Evolutionary conservation across 1,284 basidiomycete species (phyloP).

Genomic region (Fomitiporia mediterranea): DNA sequence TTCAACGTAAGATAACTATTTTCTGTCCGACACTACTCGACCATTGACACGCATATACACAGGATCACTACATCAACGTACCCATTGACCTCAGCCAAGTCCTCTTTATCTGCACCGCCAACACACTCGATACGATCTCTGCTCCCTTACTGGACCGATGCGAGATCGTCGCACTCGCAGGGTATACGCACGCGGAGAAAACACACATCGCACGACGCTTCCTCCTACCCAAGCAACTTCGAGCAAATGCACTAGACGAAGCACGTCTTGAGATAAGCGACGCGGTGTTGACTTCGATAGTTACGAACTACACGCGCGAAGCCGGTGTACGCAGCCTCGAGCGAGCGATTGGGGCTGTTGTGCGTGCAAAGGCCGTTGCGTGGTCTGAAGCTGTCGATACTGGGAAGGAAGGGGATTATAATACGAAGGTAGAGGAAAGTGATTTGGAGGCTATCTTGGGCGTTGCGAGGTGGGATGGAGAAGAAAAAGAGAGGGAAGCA

Average conservation of each 20-base stretch:
- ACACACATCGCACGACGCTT: slow-evolving; percentile 82
- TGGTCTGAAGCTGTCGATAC: slow-evolving; percentile 72
- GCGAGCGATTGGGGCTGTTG: slow-evolving; percentile 80
- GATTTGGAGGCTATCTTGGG: slow-evolving; percentile 87
- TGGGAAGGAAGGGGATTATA: slow-evolving; percentile 39
- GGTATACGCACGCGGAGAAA: slow-evolving; percentile 91
- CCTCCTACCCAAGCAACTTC: slow-evolving; percentile 81
- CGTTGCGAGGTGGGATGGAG: slow-evolving; percentile 74
- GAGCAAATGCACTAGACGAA: slow-evolving; percentile 59
- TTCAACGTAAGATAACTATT: slow-evolving; percentile 57
- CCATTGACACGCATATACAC: background rate
- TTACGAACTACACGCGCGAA: slow-evolving; percentile 79
- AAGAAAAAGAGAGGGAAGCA: slow-evolving; percentile 70
- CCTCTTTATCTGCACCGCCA: slow-evolving; percentile 87
- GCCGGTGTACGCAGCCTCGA: slow-evolving; percentile 92
- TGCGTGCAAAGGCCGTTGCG: slow-evolving; percentile 84
- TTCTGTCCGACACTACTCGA: background rate
- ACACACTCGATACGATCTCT: slow-evolving; percentile 83
- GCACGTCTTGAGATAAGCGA: slow-evolving; percentile 58
- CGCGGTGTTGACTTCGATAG: slow-evolving; percentile 64
- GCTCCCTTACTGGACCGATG: slow-evolving; percentile 76
- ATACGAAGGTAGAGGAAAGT: slow-evolving; percentile 55
- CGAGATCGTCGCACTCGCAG: slow-evolving; percentile 67
- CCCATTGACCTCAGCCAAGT: slow-evolving; percentile 86
- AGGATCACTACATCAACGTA: slow-evolving; percentile 91